Percentiles rank a stretch among this genome's conserved stretches.
Conservation (phyloP, 495 filamentous ascomycete species). For the Aspergillus heteromorphus region DNA sequence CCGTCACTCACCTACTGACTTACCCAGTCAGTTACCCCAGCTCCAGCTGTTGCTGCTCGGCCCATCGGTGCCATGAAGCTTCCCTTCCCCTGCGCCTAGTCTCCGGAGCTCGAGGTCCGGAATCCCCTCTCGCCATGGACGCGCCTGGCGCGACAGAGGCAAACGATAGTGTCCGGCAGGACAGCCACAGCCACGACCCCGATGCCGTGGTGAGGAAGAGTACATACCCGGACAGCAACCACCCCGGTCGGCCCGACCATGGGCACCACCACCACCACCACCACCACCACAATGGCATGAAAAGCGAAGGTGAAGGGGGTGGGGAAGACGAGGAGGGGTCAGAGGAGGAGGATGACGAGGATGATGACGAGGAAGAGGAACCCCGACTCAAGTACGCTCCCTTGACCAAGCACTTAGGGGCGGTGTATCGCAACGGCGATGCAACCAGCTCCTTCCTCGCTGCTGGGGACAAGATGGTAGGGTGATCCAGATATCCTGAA, state of each 20-base stretch:
- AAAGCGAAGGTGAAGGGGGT: constrained; percentile 15
- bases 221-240: constrained; percentile 3
- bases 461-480: constrained; percentile 93
- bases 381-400: constrained; percentile 88
- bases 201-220: neutral
- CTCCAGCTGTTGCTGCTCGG: constrained; percentile 6
- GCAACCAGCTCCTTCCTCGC: constrained; percentile 85
- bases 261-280: constrained; percentile 16
- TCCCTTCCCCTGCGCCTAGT: constrained; percentile 1
- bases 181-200: constrained; percentile 3
- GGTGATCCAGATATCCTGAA: constrained; percentile 9
- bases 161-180: constrained; percentile 19
- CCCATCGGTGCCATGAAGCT: constrained; percentile 14
- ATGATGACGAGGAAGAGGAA: constrained; percentile 92
- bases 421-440: constrained; percentile 90
- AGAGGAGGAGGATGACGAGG: constrained; percentile 61
- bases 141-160: constrained; percentile 39
- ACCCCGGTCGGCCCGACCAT: constrained; percentile 16
- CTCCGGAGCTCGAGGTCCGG: constrained; percentile 23
- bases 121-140: constrained; percentile 38
- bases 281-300: constrained; percentile 6
- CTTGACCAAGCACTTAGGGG: constrained; percentile 69
- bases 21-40: constrained; percentile 12
- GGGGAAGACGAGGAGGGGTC: constrained; percentile 23
- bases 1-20: neutral